Evolutionary conservation across 2,329 filamentous ascomycete species (phyloP).

Genomic region (Bipolaris zeicola): DNA sequence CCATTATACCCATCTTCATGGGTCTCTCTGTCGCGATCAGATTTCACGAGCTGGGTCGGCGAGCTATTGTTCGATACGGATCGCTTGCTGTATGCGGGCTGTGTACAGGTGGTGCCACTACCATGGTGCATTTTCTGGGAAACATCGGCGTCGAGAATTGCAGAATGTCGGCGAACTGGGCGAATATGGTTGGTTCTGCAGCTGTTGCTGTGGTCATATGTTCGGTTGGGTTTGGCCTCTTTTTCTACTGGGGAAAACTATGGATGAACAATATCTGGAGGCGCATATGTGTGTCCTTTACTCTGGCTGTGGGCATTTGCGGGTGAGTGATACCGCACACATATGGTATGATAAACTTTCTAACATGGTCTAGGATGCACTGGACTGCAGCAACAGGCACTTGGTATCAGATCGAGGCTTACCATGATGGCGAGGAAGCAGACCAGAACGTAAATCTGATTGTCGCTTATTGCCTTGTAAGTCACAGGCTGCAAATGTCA

Average conservation of each 20-base stretch:
- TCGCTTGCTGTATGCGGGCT: slow-evolving; percentile 63
- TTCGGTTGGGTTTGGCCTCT: slow-evolving; percentile 71
- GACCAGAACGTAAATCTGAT: slow-evolving; percentile 70
- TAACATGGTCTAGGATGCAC: slow-evolving; percentile 64
- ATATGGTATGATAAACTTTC: not conserved
- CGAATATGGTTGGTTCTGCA: slow-evolving; percentile 69
- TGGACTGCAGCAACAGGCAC: slow-evolving; percentile 80
- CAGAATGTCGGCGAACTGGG: slow-evolving; percentile 63
- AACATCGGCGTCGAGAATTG: slow-evolving; percentile 84
- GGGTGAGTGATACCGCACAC: slow-evolving; percentile 49
- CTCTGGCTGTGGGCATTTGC: slow-evolving; percentile 76
- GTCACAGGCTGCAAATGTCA: slow-evolving; percentile 59
- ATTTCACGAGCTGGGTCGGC: slow-evolving; percentile 39
- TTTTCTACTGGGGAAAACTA: slow-evolving; percentile 75
- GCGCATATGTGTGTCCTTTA: slow-evolving; percentile 66
- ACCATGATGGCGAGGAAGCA: slow-evolving; percentile 48
- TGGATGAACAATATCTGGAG: slow-evolving; percentile 85
- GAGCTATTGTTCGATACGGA: slow-evolving; percentile 32
- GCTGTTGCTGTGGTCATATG: slow-evolving; percentile 76
- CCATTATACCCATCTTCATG: slow-evolving; percentile 72
- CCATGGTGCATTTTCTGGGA: slow-evolving; percentile 88
- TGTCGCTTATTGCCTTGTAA: slow-evolving; percentile 72
- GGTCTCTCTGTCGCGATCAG: slow-evolving; percentile 72
- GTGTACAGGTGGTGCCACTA: slow-evolving; percentile 75
- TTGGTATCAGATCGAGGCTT: slow-evolving; percentile 62